Percentiles rank a stretch among this genome's conserved stretches.
These are phyloP conservation scores for Podila epigama DNA, from an alignment of 192 early-diverging fungal species.

Conservation along the genomic window DNA sequence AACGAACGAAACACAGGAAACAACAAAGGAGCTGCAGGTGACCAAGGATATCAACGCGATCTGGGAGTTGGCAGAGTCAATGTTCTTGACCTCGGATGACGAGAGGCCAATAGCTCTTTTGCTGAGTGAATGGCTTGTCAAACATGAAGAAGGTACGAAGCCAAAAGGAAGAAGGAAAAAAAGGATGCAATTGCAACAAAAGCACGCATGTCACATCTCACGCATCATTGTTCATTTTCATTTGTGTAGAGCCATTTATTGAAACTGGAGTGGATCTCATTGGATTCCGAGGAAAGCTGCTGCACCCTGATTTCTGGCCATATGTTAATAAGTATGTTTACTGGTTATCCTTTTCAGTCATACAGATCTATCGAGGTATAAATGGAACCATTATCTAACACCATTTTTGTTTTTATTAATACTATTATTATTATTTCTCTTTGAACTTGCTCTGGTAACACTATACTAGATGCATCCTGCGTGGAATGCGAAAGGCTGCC, in stretches of 20 bases:
- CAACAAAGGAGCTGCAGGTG: constrained; percentile 10
- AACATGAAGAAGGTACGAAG: constrained; percentile 19
- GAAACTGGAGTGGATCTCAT: constrained; percentile 21
- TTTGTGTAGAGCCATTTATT: neutral
- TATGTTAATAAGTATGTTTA: constrained; percentile 29
- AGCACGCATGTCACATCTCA: neutral
- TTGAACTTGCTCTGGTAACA: no score
- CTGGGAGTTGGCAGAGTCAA: constrained; percentile 32
- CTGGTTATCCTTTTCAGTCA: neutral
- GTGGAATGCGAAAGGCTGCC: constrained; percentile 21
- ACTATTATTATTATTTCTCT: neutral
- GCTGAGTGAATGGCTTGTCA: constrained; percentile 23
- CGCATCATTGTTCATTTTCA: neutral
- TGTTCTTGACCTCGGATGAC: constrained; percentile 31
- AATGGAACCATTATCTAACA: no score
- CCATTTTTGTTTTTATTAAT: no score
- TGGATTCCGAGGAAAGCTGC: neutral
- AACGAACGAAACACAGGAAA: neutral
- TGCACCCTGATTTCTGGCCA: constrained; percentile 36
- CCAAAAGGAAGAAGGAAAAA: neutral
- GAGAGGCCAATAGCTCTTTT: constrained; percentile 31
- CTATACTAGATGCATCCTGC: constrained; percentile 36
- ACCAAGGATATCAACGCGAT: constrained; percentile 20
- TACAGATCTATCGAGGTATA: no score
- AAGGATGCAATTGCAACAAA: neutral